Conservation (phyloP, 352 stramenopile genomes). For the Phytophthora citricola region DNA sequence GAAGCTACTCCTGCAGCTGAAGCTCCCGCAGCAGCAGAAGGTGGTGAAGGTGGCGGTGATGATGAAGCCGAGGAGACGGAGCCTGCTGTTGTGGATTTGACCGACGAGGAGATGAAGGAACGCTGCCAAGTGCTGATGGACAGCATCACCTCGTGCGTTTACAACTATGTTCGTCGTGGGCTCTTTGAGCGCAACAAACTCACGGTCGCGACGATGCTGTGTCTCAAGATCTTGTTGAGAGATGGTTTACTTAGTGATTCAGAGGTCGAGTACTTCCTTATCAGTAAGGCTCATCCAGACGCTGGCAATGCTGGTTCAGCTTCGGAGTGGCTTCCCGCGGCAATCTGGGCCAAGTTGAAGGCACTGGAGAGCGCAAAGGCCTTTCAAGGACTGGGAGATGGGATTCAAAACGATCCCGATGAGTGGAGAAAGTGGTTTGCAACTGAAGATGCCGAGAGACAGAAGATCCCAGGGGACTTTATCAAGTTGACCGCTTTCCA, state of each 20-base stretch:
- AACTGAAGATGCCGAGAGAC: constrained; percentile 93
- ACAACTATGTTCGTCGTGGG: constrained; percentile 95
- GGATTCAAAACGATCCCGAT: constrained; percentile 97
- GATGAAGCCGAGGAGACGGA: constrained; percentile 33
- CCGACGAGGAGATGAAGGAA: constrained; percentile 89
- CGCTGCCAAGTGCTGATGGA: constrained; percentile 90
- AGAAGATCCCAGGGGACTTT: constrained; percentile 95
- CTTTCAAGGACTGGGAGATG: constrained; percentile 94
- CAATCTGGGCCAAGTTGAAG: constrained; percentile 94
- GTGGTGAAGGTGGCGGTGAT: constrained; percentile 39
- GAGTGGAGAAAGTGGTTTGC: constrained; percentile 98
- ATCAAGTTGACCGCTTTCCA: constrained; percentile 83
- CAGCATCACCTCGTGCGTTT: constrained; percentile 95
- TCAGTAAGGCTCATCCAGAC: constrained; percentile 86
- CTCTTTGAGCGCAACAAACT: constrained; percentile 97
- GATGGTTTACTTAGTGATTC: constrained; percentile 81
- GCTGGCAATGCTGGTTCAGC: constrained; percentile 93
- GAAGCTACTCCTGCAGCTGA: constrained; percentile 30
- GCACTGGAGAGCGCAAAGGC: constrained; percentile 89
- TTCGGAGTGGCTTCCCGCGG: constrained; percentile 92
- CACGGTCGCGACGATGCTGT: constrained; percentile 94
- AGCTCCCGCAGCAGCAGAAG: constrained; percentile 21
- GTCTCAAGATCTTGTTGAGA: constrained; percentile 94
- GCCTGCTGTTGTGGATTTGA: constrained; percentile 61
- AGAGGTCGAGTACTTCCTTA: constrained; percentile 94